A percentile compares a stretch with the other conserved stretches of the same genome.
Evolutionary conservation across 768 basidiomycete species (phyloP).

Genomic region (Phanerochaete carnosa): DNA sequence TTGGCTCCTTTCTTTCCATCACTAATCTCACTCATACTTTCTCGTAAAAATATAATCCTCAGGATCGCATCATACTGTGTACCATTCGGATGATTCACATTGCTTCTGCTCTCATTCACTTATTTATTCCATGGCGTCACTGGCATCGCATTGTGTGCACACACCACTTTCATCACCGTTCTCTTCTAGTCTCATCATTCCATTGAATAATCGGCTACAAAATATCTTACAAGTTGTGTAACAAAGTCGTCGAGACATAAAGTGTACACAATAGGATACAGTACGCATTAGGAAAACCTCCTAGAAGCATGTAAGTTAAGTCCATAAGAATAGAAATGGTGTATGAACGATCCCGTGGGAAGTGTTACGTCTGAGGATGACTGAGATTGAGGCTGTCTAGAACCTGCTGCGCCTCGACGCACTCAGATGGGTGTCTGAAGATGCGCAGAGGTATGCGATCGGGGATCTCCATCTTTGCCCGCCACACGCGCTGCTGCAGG

Average conservation of each 20-base stretch:
- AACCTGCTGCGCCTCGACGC: slow-evolving; percentile 54
- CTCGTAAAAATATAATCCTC: neutral
- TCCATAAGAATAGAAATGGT: neutral
- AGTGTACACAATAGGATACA: neutral
- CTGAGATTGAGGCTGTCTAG: slow-evolving; percentile 12
- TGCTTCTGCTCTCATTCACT: neutral
- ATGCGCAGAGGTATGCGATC: slow-evolving; percentile 54
- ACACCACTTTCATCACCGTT: neutral
- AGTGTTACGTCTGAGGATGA: neutral
- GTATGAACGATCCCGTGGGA: neutral
- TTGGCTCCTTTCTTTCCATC: neutral
- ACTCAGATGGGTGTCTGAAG: slow-evolving; percentile 68
- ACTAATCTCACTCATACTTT: neutral
- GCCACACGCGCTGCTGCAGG: slow-evolving; percentile 62
- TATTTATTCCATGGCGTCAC: neutral
- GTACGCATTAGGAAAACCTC: neutral
- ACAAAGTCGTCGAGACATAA: neutral
- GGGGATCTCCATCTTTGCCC: slow-evolving; percentile 58
- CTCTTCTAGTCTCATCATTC: neutral
- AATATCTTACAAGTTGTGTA: neutral
- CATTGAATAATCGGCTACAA: neutral
- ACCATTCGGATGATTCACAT: neutral
- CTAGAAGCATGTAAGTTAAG: neutral
- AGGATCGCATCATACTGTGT: neutral
- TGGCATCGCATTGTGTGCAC: neutral